A percentile compares a stretch with the other conserved stretches of the same genome.
Conservation (phyloP, 805 yeast genomes). For the Starmerella apis region DNA sequence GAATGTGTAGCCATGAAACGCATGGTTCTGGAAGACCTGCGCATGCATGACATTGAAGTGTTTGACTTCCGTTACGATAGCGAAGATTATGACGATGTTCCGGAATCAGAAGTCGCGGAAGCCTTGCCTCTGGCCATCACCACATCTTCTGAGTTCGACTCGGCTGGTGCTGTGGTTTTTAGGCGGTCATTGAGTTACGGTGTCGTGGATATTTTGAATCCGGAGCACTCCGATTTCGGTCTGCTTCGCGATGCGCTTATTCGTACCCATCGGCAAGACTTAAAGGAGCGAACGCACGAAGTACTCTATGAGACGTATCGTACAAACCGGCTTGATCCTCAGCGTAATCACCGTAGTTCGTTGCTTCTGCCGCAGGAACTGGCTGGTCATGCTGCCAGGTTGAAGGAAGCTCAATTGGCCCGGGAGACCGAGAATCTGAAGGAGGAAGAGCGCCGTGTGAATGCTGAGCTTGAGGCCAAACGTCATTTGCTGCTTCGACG, state of each 20-base stretch:
- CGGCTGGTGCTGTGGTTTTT: slow-evolving; percentile 53
- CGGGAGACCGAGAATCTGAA: slow-evolving; percentile 34
- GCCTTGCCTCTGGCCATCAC: slow-evolving; percentile 67
- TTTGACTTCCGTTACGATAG: slow-evolving; percentile 67
- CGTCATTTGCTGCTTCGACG: slow-evolving; percentile 32
- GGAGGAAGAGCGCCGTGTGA: slow-evolving; percentile 34
- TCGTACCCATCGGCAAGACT: slow-evolving; percentile 74
- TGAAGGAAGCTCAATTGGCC: slow-evolving; percentile 36
- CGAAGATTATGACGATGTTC: slow-evolving; percentile 38
- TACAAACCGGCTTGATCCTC: slow-evolving; percentile 24
- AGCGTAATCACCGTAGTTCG: slow-evolving; percentile 24
- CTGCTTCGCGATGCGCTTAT: slow-evolving; percentile 68
- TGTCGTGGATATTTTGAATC: slow-evolving; percentile 75
- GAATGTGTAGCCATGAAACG: slow-evolving; percentile 50
- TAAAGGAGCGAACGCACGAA: slow-evolving; percentile 72
- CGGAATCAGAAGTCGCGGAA: slow-evolving; percentile 30
- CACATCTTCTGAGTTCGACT: slow-evolving; percentile 57
- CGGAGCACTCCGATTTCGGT: slow-evolving; percentile 74
- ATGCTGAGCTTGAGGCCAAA: slow-evolving; percentile 33
- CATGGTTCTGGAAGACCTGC: slow-evolving; percentile 48
- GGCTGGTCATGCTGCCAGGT: slow-evolving; percentile 33
- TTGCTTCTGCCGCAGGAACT: slow-evolving; percentile 34
- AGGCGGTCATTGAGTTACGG: slow-evolving; percentile 90
- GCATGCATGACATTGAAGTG: slow-evolving; percentile 48
- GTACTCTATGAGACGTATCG: slow-evolving; percentile 63